Evolutionary conservation across 2,329 filamentous ascomycete species (phyloP).

Genomic region (Aspergillus puulaauensis): DNA sequence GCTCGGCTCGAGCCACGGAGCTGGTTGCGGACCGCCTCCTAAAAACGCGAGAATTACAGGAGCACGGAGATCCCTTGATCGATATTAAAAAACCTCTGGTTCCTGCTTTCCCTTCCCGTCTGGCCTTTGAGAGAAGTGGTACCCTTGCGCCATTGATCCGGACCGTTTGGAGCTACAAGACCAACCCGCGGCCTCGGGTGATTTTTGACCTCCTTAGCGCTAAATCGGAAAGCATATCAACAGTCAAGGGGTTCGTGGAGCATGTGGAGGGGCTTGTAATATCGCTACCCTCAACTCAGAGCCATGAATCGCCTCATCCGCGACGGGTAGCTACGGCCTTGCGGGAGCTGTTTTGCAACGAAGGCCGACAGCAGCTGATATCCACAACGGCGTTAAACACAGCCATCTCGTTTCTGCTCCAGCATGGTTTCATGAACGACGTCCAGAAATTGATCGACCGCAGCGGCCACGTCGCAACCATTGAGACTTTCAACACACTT

Average conservation of each 20-base stretch:
- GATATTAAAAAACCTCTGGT: slow-evolving; percentile 28
- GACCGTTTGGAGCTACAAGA: slow-evolving; percentile 27
- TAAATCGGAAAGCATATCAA: slow-evolving; percentile 15
- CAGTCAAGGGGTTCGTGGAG: slow-evolving; percentile 36
- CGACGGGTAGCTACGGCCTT: slow-evolving; percentile 25
- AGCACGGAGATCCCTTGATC: slow-evolving; percentile 27
- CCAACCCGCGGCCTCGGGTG: slow-evolving; percentile 1
- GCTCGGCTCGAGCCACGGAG: slow-evolving; percentile 34
- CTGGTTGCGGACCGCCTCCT: slow-evolving; percentile 29
- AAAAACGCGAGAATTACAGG: slow-evolving; percentile 24
- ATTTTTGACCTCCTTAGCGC: slow-evolving; percentile 17
- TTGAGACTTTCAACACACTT: slow-evolving; percentile 48
- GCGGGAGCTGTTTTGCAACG: slow-evolving; percentile 32
- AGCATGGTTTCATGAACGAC: slow-evolving; percentile 29
- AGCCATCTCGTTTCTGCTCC: slow-evolving; percentile 40
- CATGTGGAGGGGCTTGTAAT: slow-evolving; percentile 40
- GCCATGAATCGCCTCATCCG: slow-evolving; percentile 8
- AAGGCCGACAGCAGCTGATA: slow-evolving; percentile 28
- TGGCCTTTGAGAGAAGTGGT: slow-evolving; percentile 22
- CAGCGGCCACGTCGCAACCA: slow-evolving; percentile 36
- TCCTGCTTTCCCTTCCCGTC: slow-evolving; percentile 31
- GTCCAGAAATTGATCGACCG: slow-evolving; percentile 35
- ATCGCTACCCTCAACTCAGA: slow-evolving; percentile 18
- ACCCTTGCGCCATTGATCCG: slow-evolving; percentile 29
- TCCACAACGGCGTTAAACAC: slow-evolving; percentile 44